Base-by-base conservation (phyloP, 306 rosid species). In the Luffa aegyptiaca region DNA sequence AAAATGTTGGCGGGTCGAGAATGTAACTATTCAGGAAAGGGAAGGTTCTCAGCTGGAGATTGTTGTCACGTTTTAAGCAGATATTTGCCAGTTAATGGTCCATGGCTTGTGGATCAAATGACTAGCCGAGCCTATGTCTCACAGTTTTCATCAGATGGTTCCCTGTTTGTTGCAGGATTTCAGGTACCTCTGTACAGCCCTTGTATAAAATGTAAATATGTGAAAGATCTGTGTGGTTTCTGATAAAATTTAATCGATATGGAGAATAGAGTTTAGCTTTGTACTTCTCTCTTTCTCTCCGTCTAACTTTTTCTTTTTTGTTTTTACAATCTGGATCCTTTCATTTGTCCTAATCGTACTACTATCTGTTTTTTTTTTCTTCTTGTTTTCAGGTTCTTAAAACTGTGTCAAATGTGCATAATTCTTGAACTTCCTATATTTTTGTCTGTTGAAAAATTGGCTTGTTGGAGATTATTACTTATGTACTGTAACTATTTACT, bases 1-100 rank as follows among this genome's bases (percentile, higher is more conserved):
- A 94, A 91, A 85, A 90, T 94, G 97, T 85, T 94, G 86, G 97
- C 92, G 20, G 95, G 97, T 41, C 88, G 97, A n/a, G 97, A 94
- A 77, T 82, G 87, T 75, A 94, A 94, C 77, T 87, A 83, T 70
- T 91, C 98, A 1, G 95, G 97, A 42, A 86, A 88, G 82, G 98
- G 98, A 14, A 88, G 93, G 88, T 94, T 94, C 89, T 92, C 98
- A 52, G 85, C 93, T 12, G 92, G 96, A 3, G 98, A 94, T 81
- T 86, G 93, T 79, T 94, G 98, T 81, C 97, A 92, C 85, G 85
- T 94, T 76, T 86, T 89, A 83, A 91, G 97, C 81, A 85, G 96
- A 87, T 94, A 91, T 85, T 86, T 94, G 86, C 98, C 98, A 2
- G 93, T 90, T 46, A 91, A 91, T 78, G 98, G 97, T 83, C 97